Evolutionary conservation across 208 protist species (phyloP).

Genomic region (Leishmania guyanensis): DNA sequence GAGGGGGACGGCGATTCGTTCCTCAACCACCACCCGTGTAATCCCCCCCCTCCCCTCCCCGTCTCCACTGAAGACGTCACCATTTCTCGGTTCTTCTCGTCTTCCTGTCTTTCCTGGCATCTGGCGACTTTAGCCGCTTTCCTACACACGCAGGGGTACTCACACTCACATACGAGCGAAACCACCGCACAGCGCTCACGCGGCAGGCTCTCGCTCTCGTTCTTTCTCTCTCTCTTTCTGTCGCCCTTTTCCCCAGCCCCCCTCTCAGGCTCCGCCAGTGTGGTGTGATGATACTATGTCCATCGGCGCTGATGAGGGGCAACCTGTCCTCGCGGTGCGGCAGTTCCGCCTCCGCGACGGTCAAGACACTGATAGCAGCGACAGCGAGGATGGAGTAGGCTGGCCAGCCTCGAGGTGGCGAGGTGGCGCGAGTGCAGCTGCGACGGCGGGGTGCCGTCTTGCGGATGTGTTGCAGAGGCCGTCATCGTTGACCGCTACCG

Average conservation of each 20-base stretch:
- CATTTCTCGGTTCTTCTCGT: neutral
- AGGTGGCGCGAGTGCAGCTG: slow-evolving; percentile 2
- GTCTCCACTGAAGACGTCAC: neutral
- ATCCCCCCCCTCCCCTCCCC: neutral
- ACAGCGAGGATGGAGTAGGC: slow-evolving; percentile 1
- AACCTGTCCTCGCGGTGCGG: neutral
- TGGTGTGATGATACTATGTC: neutral
- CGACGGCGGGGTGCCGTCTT: neutral
- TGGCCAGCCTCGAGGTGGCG: neutral
- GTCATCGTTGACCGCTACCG: neutral
- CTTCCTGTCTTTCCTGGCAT: neutral
- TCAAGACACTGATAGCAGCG: slow-evolving; percentile 5
- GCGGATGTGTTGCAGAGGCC: neutral
- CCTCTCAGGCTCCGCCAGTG: neutral
- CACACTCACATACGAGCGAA: neutral
- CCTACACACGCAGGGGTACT: neutral
- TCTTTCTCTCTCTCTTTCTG: neutral
- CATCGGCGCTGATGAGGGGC: neutral
- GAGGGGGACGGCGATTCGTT: neutral
- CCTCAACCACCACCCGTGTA: neutral
- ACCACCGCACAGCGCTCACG: neutral
- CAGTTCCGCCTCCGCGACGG: neutral
- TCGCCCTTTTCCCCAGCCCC: neutral
- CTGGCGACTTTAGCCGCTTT: neutral
- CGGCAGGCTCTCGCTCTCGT: neutral